These are phyloP conservation scores for Colletotrichum sp. DNA, from an alignment of 2,329 filamentous ascomycete genomes.

Conservation along the genomic window DNA sequence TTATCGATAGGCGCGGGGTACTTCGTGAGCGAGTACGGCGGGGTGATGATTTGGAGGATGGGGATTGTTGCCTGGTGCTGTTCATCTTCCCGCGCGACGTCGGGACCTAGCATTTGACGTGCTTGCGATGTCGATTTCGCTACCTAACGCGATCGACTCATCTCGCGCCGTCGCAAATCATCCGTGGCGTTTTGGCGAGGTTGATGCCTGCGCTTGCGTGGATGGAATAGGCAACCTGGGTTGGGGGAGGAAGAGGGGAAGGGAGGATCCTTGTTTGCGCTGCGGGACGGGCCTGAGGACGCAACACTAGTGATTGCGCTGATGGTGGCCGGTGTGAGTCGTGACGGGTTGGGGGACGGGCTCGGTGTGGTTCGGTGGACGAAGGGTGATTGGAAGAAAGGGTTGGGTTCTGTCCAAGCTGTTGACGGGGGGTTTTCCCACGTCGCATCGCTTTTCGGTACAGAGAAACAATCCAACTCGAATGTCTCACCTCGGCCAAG, in stretches of 20 bases:
- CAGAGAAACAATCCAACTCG: neutral
- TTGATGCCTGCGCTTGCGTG: neutral
- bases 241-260: neutral
- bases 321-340: neutral
- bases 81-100: neutral
- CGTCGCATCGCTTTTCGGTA: neutral
- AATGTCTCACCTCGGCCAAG: neutral
- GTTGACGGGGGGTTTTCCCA: neutral
- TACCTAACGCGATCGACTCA: neutral
- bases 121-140: neutral
- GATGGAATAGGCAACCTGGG: neutral
- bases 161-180: neutral
- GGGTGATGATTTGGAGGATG: neutral
- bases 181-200: neutral
- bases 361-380: neutral
- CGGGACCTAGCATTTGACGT: neutral
- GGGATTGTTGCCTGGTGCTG: neutral
- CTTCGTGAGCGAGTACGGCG: neutral
- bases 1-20: neutral
- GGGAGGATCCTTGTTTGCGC: neutral
- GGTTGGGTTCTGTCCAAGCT: too few relatives aligned
- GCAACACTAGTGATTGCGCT: neutral
- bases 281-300: neutral
- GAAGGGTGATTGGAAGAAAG: too few relatives aligned
- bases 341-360: neutral